phyloP scores from a whole-genome alignment of 2,329 filamentous ascomycete genomes.

The Diaporthe ilicicola region DNA sequence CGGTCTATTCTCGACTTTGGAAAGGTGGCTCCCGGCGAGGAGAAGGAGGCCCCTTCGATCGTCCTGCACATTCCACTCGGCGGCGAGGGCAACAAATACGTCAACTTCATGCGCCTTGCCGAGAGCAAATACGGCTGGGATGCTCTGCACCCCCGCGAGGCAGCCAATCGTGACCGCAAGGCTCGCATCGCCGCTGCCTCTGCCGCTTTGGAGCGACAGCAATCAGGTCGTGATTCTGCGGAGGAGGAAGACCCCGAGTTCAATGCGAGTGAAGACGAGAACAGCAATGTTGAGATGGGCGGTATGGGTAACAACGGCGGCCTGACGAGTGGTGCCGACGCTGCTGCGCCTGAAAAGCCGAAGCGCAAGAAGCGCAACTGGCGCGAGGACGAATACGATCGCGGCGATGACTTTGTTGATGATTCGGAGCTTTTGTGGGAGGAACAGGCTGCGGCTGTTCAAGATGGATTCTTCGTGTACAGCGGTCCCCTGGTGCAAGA shows the following conservation, averaged over 20 bases:
- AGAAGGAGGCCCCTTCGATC: constrained; percentile 75
- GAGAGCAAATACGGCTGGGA: constrained; percentile 96
- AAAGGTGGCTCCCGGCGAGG: constrained; percentile 65
- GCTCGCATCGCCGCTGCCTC: constrained; percentile 88
- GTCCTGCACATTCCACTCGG: constrained; percentile 83
- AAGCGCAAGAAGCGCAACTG: constrained; percentile 82
- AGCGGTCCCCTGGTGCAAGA: constrained; percentile 90
- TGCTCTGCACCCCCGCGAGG: constrained; percentile 88
- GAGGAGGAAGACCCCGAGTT: constrained; percentile 29
- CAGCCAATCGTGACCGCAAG: constrained; percentile 86
- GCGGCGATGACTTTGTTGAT: constrained; percentile 86
- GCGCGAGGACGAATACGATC: constrained; percentile 84
- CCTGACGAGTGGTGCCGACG: constrained; percentile 67
- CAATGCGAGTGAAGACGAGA: constrained; percentile 64
- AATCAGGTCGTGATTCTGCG: constrained; percentile 65
- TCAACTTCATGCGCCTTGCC: constrained; percentile 94
- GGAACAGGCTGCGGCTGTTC: constrained; percentile 90
- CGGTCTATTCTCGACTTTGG: constrained; percentile 71
- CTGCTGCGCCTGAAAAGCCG: constrained; percentile 67
- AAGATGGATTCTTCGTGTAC: constrained; percentile 98
- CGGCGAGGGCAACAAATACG: constrained; percentile 85
- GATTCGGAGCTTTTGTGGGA: constrained; percentile 97
- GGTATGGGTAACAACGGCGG: constrained; percentile 66
- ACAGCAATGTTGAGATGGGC: constrained; percentile 89
- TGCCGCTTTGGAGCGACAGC: constrained; percentile 82